These are phyloP conservation scores for Penicillium sp. DNA, from an alignment of 2,329 filamentous ascomycete species.

Conservation along the genomic window DNA sequence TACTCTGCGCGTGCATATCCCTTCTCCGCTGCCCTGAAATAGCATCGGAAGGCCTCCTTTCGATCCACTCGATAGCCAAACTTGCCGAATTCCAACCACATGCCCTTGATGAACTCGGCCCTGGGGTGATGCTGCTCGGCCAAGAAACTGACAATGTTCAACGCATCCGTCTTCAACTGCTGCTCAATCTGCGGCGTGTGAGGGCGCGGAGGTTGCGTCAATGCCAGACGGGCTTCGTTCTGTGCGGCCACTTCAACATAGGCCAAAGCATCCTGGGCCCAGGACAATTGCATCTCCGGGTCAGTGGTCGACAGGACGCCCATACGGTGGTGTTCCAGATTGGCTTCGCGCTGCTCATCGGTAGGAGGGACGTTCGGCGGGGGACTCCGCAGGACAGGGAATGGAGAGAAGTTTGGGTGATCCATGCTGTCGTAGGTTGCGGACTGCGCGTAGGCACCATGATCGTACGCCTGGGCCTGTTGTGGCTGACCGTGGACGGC, in stretches of 20 bases:
- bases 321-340: conserved; percentile 75
- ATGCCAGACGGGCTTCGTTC: conserved; percentile 64
- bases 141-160: conserved; percentile 87
- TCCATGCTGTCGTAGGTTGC: conserved; percentile 49
- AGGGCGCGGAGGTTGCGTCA: conserved; percentile 58
- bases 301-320: conserved; percentile 89
- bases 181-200: conserved; percentile 83
- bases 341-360: conserved; percentile 89
- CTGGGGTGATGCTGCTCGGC: conserved; percentile 89
- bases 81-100: conserved; percentile 98
- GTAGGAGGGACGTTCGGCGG: conserved; percentile 87
- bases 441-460: conserved; percentile 49
- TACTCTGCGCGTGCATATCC: conserved; percentile 89
- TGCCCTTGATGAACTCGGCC: conserved; percentile 87
- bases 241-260: conserved; percentile 83
- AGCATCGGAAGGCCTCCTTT: conserved; percentile 86
- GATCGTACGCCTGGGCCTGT: conserved; percentile 28
- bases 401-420: conserved; percentile 79
- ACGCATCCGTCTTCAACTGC: conserved; percentile 77
- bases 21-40: conserved; percentile 77
- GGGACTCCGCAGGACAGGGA: conserved; percentile 73
- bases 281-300: conserved; percentile 91
- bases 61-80: conserved; percentile 88
- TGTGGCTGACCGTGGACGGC: conserved; percentile 30
- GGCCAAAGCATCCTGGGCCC: conserved; percentile 86